Evolutionary conservation across 345 rosid genomes (phyloP).

Genomic region (Hibiscus mutabilis): DNA sequence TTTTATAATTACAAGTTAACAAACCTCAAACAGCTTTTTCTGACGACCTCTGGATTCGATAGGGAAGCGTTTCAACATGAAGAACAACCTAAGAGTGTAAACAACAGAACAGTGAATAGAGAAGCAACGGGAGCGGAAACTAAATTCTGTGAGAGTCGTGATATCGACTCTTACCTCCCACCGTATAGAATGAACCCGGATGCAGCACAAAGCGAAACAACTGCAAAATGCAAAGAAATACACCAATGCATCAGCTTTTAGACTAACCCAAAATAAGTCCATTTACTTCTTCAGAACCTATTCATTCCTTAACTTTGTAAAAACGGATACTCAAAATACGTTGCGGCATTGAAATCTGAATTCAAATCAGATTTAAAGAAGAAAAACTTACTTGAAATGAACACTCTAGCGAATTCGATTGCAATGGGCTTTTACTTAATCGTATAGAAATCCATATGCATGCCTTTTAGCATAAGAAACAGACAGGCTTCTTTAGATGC

Average conservation of each 20-base stretch:
- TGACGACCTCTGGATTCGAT: conserved; percentile 85
- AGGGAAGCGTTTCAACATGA: conserved; percentile 78
- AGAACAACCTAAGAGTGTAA: conserved; percentile 38
- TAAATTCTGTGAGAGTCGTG: background rate
- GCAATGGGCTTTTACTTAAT: conserved; percentile 24
- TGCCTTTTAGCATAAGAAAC: conserved; percentile 21
- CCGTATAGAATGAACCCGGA: conserved; percentile 71
- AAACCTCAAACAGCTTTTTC: conserved; percentile 78
- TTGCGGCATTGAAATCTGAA: background rate
- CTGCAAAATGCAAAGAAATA: conserved; percentile 23
- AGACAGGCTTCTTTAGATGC: background rate
- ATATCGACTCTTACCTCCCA: conserved; percentile 49
- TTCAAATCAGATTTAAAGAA: background rate
- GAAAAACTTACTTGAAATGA: conserved; percentile 34
- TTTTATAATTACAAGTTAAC: background rate
- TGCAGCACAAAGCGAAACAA: conserved; percentile 55
- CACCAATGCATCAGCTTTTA: background rate
- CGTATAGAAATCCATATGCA: conserved; percentile 42
- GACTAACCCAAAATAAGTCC: background rate
- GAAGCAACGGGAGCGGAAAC: background rate
- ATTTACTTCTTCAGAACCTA: conserved; percentile 7
- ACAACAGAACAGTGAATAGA: background rate
- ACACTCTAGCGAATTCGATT: conserved; percentile 31
- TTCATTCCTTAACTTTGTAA: background rate
- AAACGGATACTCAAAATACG: background rate